Percentiles rank a stretch among this genome's conserved stretches.
These are phyloP conservation scores for Mortierella sp. DNA, from an alignment of 371 early-diverging fungal genomes.

Conservation along the genomic window DNA sequence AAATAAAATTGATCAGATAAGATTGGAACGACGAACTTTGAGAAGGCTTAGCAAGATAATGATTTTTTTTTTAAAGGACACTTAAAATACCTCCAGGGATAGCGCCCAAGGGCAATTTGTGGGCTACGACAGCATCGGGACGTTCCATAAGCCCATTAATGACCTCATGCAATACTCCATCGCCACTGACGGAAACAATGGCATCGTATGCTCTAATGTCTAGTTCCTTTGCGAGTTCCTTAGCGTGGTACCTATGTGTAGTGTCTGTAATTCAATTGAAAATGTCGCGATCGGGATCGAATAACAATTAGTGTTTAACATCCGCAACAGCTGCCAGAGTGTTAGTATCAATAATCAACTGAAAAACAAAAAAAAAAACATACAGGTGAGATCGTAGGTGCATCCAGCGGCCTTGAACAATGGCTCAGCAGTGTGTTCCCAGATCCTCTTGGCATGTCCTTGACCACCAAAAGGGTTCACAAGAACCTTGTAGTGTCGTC, in stretches of 20 bases:
- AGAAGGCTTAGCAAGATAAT: neutral
- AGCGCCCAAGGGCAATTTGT: slow-evolving; percentile 72
- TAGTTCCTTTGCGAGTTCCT: slow-evolving; percentile 71
- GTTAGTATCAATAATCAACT: too few species aligned
- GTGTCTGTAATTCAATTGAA: slow-evolving; percentile 62
- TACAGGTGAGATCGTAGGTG: slow-evolving; percentile 69
- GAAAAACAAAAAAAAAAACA: slow-evolving; percentile 9
- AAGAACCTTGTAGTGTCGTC: slow-evolving; percentile 67
- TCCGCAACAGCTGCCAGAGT: neutral
- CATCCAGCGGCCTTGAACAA: slow-evolving; percentile 76
- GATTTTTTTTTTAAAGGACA: neutral
- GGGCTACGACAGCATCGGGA: slow-evolving; percentile 69
- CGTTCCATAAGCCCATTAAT: slow-evolving; percentile 81
- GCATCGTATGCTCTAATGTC: slow-evolving; percentile 70
- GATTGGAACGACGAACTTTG: neutral
- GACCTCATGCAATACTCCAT: slow-evolving; percentile 86
- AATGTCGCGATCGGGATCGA: neutral
- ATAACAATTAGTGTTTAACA: neutral
- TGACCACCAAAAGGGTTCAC: slow-evolving; percentile 86
- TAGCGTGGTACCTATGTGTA: slow-evolving; percentile 72
- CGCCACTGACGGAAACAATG: slow-evolving; percentile 80
- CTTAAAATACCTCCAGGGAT: slow-evolving; percentile 67
- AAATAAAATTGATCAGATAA: neutral
- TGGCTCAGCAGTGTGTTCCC: slow-evolving; percentile 70
- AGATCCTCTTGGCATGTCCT: slow-evolving; percentile 71